phyloP scores from a whole-genome alignment of 257 asterid genomes.

The Linderniella brevidens region DNA sequence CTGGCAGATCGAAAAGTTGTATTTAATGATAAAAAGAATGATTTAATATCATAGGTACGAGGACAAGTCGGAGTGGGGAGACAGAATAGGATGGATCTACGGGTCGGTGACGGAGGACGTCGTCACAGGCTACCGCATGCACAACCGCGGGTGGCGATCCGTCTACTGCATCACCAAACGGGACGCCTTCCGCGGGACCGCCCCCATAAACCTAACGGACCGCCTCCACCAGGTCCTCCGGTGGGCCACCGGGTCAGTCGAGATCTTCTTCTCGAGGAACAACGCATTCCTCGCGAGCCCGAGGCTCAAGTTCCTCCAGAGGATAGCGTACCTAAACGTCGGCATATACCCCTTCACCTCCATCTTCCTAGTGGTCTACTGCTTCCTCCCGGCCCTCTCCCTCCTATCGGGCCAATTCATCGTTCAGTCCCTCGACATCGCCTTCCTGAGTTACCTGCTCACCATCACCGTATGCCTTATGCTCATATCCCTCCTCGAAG shows the following conservation, averaged over 20 bases:
- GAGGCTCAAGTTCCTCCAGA: slow-evolving; percentile 86
- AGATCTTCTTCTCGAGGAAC: slow-evolving; percentile 84
- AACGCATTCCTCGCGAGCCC: slow-evolving; percentile 58
- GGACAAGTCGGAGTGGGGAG: slow-evolving; percentile 98
- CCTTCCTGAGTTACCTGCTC: slow-evolving; percentile 54
- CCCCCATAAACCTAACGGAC: slow-evolving; percentile 87
- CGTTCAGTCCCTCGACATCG: slow-evolving; percentile 40
- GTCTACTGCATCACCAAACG: slow-evolving; percentile 87
- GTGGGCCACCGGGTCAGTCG: slow-evolving; percentile 98
- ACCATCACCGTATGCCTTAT: slow-evolving; percentile 44
- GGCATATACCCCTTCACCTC: slow-evolving; percentile 96
- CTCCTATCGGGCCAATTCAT: slow-evolving; percentile 84
- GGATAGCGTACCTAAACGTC: slow-evolving; percentile 81
- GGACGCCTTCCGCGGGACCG: slow-evolving; percentile 85
- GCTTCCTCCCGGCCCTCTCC: slow-evolving; percentile 80
- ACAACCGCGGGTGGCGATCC: slow-evolving; percentile 98
- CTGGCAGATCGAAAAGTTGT: too few relatives aligned
- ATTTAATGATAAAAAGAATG: too few relatives aligned
- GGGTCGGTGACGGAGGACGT: slow-evolving; percentile 97
- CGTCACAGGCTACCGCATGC: slow-evolving; percentile 98
- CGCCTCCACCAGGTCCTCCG: slow-evolving; percentile 96
- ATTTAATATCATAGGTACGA: slow-evolving; percentile 41
- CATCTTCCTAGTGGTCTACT: slow-evolving; percentile 64
- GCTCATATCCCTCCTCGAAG: slow-evolving; percentile 73
- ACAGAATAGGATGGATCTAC: slow-evolving; percentile 87